Percentiles rank a stretch among this genome's conserved stretches.
Conservation (phyloP, 768 basidiomycete species). For the Tephrocybe rancida region DNA sequence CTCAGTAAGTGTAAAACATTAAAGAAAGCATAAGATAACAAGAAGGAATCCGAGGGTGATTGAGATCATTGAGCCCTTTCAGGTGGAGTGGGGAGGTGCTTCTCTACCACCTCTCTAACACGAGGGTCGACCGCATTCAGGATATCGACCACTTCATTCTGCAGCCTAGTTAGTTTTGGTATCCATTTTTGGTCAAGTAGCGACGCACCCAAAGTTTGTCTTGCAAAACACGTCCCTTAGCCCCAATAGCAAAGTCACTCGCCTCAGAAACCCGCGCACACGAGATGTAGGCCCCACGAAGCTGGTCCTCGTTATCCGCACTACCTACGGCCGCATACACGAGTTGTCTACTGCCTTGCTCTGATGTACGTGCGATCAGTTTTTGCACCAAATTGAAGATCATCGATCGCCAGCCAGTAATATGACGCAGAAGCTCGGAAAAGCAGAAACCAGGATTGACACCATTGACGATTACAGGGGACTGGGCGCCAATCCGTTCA, state of each 20-base stretch:
- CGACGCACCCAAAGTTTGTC: slow-evolving; percentile 17
- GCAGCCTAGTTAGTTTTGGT: neutral
- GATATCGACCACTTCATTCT: slow-evolving; percentile 17
- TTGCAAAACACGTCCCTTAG: slow-evolving; percentile 8
- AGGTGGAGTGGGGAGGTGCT: slow-evolving; percentile 3
- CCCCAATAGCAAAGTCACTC: slow-evolving; percentile 13
- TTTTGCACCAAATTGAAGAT: slow-evolving; percentile 27
- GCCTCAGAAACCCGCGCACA: slow-evolving; percentile 9
- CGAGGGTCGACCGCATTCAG: slow-evolving; percentile 13
- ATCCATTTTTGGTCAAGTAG: too few species aligned
- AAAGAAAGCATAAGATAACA: too few species aligned
- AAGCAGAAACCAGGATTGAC: slow-evolving; percentile 44
- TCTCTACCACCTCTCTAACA: slow-evolving; percentile 4
- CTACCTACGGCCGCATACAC: slow-evolving; percentile 18
- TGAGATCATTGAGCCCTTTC: neutral
- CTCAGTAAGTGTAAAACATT: too few species aligned
- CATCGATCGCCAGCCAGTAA: slow-evolving; percentile 27
- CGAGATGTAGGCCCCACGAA: slow-evolving; percentile 20
- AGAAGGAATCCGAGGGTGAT: too few species aligned
- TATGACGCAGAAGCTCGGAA: slow-evolving; percentile 35
- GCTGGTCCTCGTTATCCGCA: slow-evolving; percentile 4
- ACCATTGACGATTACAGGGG: slow-evolving; percentile 32
- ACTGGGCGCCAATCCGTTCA: slow-evolving; percentile 24
- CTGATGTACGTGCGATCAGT: neutral
- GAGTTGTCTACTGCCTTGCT: slow-evolving; percentile 18